phyloP scores from a whole-genome alignment of 139 green algal species.

The Micractinium conductrix region DNA sequence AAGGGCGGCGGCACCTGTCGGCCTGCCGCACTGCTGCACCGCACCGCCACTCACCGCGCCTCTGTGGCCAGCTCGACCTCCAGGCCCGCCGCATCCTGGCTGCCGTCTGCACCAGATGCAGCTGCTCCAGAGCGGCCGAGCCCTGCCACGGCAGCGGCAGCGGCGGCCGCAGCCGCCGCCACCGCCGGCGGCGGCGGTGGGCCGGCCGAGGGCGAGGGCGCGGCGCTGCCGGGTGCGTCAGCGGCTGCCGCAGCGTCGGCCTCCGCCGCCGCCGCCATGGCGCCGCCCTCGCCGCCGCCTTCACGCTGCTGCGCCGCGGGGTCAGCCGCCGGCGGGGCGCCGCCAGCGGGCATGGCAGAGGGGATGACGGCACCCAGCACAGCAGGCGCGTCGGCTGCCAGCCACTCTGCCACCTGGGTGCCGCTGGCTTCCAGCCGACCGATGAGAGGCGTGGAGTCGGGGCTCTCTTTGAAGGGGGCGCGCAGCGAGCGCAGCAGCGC shows the following conservation, averaged over 20 bases:
- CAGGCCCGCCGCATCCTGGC: not conserved
- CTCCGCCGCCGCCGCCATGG: not conserved
- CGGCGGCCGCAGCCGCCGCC: not conserved
- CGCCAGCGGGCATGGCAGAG: not conserved
- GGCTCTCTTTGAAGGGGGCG: constrained; percentile 23
- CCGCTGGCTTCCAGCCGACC: constrained; percentile 64
- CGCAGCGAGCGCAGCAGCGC: constrained; percentile 31
- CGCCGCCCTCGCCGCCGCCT: too few species aligned
- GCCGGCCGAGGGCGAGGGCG: not conserved
- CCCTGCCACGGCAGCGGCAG: not conserved
- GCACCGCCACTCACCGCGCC: constrained; percentile 1
- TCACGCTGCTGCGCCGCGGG: not conserved
- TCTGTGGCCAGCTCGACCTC: not conserved
- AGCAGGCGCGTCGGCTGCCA: constrained; percentile 20
- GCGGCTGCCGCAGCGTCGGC: not conserved
- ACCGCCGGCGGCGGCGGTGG: not conserved
- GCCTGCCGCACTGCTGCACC: too few species aligned
- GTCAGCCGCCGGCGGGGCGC: not conserved
- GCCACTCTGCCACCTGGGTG: constrained; percentile 61
- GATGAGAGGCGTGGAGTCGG: constrained; percentile 28
- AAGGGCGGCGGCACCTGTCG: too few species aligned
- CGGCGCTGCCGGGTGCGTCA: not conserved
- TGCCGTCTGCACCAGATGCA: too few species aligned
- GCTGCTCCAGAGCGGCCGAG: not conserved
- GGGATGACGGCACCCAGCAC: constrained; percentile 13